Conservation (phyloP, 2,329 filamentous ascomycete species). For the Fusarium sp. region DNA sequence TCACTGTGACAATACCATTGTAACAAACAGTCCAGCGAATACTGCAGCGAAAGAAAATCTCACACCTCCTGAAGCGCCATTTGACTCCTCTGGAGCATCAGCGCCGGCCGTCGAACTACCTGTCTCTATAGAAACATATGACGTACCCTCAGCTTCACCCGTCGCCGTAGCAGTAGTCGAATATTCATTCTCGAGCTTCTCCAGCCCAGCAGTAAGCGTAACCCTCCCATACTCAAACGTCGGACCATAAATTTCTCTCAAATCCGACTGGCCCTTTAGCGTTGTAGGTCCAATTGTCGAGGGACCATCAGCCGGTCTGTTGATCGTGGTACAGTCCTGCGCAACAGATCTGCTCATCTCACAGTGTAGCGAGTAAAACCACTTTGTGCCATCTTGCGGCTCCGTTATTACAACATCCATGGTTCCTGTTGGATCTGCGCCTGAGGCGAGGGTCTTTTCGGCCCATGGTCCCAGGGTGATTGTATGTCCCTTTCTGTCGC, state of each 20-base stretch:
- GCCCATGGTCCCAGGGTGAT: not conserved
- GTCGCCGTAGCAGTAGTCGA: not conserved
- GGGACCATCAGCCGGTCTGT: not conserved
- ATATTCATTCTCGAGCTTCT: not conserved
- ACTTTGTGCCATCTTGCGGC: not conserved
- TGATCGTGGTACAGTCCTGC: not conserved
- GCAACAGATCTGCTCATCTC: constrained; percentile 1
- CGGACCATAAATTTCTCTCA: not conserved
- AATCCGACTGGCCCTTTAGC: not conserved
- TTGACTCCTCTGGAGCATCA: not conserved
- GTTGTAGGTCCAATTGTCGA: not conserved
- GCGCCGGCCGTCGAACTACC: fast-evolving
- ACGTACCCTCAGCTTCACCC: not conserved
- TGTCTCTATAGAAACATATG: not conserved
- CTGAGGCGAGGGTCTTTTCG: not conserved
- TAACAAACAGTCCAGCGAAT: not conserved
- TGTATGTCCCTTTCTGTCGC: not conserved
- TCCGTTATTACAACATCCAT: not conserved
- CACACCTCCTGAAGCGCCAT: fast-evolving
- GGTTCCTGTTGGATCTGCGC: not conserved
- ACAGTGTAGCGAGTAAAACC: not conserved
- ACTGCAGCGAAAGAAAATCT: not conserved
- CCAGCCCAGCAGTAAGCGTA: not conserved
- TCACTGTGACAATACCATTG: not conserved
- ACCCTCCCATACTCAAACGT: not conserved